Evolutionary conservation across 2,329 filamentous ascomycete genomes (phyloP), one percentile per base, ranked within the genome.

Genomic region (Penicillium sp.): DNA sequence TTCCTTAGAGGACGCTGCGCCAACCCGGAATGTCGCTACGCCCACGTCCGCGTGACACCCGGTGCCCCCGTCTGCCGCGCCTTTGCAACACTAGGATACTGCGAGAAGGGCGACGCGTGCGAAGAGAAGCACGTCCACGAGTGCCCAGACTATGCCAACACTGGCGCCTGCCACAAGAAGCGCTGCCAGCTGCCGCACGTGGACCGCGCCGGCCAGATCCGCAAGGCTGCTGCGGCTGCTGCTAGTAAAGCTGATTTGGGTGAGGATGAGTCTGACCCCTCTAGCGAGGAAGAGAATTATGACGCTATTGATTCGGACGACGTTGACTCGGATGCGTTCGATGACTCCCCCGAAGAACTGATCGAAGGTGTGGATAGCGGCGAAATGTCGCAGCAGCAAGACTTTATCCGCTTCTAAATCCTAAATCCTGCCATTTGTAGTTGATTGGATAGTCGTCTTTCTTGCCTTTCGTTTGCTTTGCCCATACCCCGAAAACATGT

Each of bases 91-190:
- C 83, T 92, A 69, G 93, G 94, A 51, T 97, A 92, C 75, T 97
- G 94, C 78, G 87, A 89, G 59, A 89, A 89, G 72, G 94, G 93
- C 58, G 82, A 83, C 54, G 76, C 81, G 53, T 97, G 94, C 76
- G 76, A 84, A 58, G 86, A 94, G 61, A 88, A 92, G 59, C 94
- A 99, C 78, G 88, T 93, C 56, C 88, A 89, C 76, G 93, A 97
- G 75, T 97, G 94, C 75, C 93, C 94, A 60, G 89, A 96, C 73
- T 97, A 95, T 79, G 90, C 90, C 82, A 96, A 96, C 76, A 90
- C 85, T 58, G 93, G 93, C 67, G 80, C 81, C 60, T 99, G 94
- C 84, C 86, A 86, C 72, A 86, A 84, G 72, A 86, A 87, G 75
- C 86, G 87, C 63, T 97, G 93, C 80, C 89, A 88, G 72, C 83